Conservation (phyloP, 2,329 filamentous ascomycete genomes). For the Epichloe typhina region DNA sequence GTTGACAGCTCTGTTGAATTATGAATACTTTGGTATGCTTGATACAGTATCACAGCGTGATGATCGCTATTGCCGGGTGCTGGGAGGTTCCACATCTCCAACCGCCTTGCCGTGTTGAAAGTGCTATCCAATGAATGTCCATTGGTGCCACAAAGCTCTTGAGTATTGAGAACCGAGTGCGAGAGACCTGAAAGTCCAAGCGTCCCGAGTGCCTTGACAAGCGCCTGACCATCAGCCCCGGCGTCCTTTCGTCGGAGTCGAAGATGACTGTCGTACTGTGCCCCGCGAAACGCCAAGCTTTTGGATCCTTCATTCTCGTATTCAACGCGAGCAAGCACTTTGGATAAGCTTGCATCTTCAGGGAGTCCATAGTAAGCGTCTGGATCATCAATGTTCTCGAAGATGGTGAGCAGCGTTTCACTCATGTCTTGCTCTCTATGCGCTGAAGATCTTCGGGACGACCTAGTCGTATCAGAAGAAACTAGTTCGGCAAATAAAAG, state of each 20-base stretch:
- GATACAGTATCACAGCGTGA: conserved; percentile 60
- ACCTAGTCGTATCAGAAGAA: conserved; percentile 39
- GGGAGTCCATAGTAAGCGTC: conserved; percentile 91
- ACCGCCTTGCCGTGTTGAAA: conserved; percentile 63
- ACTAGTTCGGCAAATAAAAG: conserved; percentile 70
- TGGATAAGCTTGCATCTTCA: conserved; percentile 61
- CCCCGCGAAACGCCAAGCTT: conserved; percentile 79
- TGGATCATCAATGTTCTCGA: conserved; percentile 86
- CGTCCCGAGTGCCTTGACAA: conserved; percentile 64
- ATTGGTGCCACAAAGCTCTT: conserved; percentile 45
- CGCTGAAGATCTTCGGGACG: conserved; percentile 54
- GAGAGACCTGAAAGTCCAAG: conserved; percentile 80
- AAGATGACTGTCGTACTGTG: conserved; percentile 78
- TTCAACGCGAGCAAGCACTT: conserved; percentile 69
- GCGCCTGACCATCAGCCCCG: conserved; percentile 48
- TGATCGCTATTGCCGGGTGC: conserved; percentile 50
- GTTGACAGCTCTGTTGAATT: conserved; percentile 43
- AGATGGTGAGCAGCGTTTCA: conserved; percentile 67
- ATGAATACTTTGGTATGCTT: conserved; percentile 66
- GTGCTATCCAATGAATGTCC: conserved; percentile 54
- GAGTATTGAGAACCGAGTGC: conserved; percentile 59
- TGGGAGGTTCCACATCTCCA: conserved; percentile 88
- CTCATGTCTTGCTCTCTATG: conserved; percentile 41
- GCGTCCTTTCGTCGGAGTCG: conserved; percentile 43
- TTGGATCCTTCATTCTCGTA: conserved; percentile 83